Conservation (phyloP, 2,329 filamentous ascomycete genomes). For the Aspergillus tamarii region DNA sequence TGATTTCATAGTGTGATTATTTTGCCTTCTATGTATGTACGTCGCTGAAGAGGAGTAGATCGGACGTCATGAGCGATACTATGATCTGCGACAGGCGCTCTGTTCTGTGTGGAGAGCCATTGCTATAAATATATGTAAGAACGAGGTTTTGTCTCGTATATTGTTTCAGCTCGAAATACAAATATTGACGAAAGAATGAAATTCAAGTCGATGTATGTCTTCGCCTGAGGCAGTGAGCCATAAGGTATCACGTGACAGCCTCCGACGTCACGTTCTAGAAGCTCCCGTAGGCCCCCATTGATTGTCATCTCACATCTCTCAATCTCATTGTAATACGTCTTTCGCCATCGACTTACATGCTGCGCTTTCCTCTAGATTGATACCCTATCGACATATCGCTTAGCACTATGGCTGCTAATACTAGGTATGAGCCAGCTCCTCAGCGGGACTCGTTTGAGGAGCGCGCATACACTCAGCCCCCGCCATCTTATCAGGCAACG, state of each 20-base stretch:
- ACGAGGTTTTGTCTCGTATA: no score
- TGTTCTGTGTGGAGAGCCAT: no score
- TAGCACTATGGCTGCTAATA: conserved; percentile 67
- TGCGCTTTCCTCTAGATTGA: neutral
- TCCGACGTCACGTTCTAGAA: conserved; percentile 14
- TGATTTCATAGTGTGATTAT: neutral
- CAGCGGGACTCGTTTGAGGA: conserved; percentile 86
- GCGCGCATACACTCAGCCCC: conserved; percentile 70
- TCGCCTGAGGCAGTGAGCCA: neutral
- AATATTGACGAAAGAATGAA: no score
- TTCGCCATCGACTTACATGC: neutral
- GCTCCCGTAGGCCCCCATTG: conserved; percentile 3
- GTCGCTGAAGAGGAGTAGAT: no score
- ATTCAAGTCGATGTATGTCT: no score
- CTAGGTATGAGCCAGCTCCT: conserved; percentile 82
- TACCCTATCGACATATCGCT: neutral
- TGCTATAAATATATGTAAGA: no score
- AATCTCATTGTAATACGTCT: neutral
- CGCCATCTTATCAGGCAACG: conserved; percentile 76
- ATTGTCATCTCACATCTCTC: neutral
- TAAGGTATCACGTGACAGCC: conserved; percentile 3
- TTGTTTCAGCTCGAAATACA: no score
- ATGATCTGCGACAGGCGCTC: no score
- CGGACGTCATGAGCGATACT: no score
- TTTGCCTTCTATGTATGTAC: neutral